Conservation (phyloP, 306 rosid genomes). For the Fragaria vesca region DNA sequence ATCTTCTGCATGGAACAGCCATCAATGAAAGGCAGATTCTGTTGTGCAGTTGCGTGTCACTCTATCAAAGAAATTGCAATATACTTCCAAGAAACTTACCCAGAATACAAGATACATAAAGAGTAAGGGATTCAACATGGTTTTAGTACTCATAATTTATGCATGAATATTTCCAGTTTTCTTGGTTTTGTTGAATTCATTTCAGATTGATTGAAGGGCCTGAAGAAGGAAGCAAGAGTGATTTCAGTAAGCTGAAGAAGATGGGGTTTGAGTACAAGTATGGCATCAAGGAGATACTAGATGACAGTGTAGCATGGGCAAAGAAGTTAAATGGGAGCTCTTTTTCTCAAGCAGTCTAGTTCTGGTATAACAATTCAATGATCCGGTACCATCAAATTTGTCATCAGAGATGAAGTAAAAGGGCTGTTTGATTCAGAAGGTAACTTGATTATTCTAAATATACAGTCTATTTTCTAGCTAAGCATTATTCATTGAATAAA, state of each 20-base stretch:
- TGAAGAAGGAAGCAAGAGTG: slow-evolving; percentile 10
- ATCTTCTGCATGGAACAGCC: slow-evolving; percentile 43
- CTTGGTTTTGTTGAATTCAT: background rate
- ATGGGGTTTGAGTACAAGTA: slow-evolving; percentile 21
- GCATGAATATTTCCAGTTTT: background rate
- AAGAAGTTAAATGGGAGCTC: background rate
- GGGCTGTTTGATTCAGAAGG: background rate
- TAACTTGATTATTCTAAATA: background rate
- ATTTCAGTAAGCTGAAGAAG: slow-evolving; percentile 26
- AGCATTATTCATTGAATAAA: background rate
- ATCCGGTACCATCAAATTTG: background rate
- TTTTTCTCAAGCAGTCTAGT: background rate
- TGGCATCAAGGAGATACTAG: slow-evolving; percentile 16
- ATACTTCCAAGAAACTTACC: slow-evolving; percentile 21
- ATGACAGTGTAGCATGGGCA: slow-evolving; percentile 22
- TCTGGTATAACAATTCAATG: background rate
- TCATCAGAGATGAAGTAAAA: background rate
- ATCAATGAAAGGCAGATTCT: slow-evolving; percentile 46
- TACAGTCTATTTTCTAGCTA: background rate
- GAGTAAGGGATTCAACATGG: slow-evolving; percentile 7
- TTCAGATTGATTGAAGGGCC: slow-evolving; percentile 24
- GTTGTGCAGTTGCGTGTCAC: slow-evolving; percentile 26
- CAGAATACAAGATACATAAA: slow-evolving; percentile 16
- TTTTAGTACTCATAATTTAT: background rate
- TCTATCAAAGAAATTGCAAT: slow-evolving; percentile 19